A percentile compares a stretch with the other conserved stretches of the same genome.
These are phyloP conservation scores for Phyllosticta citribraziliensis DNA, from an alignment of 2,329 filamentous ascomycete genomes.

Conservation along the genomic window DNA sequence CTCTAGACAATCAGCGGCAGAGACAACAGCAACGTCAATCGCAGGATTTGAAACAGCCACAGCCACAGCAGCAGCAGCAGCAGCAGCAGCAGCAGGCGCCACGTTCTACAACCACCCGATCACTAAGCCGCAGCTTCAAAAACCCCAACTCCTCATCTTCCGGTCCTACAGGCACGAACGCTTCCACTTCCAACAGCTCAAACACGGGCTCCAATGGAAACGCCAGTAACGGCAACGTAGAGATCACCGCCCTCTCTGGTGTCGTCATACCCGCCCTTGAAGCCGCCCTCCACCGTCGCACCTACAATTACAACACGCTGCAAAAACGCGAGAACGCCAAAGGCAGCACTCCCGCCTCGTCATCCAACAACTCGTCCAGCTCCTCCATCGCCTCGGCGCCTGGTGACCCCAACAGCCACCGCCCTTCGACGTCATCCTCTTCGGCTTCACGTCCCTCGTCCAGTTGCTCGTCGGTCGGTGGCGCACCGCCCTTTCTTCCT, in stretches of 20 bases:
- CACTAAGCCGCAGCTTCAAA: constrained; percentile 6
- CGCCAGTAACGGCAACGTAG: constrained; percentile 34
- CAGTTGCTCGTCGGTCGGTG: neutral
- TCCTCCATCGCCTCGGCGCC: neutral
- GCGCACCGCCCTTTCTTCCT: neutral
- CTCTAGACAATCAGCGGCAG: neutral
- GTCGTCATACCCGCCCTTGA: constrained; percentile 91
- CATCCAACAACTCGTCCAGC: neutral
- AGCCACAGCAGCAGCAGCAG: constrained; percentile 4
- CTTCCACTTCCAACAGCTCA: constrained; percentile 10
- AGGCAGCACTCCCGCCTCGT: neutral
- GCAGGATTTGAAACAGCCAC: neutral
- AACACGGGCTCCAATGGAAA: neutral
- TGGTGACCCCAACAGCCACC: neutral
- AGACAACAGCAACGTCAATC: neutral
- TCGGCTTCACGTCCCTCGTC: neutral
- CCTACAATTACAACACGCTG: constrained; percentile 48
- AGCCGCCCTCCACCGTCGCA: constrained; percentile 74
- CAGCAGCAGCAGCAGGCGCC: neutral
- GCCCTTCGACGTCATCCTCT: neutral
- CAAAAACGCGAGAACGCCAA: constrained; percentile 26
- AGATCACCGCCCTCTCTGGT: constrained; percentile 78
- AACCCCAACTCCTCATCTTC: neutral
- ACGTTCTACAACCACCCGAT: constrained; percentile 3
- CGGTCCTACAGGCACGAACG: constrained; percentile 11